Percentiles rank a stretch among this genome's conserved stretches.
Evolutionary conservation across 31 red algal species (phyloP).

Genomic region (Endocladia muricata): DNA sequence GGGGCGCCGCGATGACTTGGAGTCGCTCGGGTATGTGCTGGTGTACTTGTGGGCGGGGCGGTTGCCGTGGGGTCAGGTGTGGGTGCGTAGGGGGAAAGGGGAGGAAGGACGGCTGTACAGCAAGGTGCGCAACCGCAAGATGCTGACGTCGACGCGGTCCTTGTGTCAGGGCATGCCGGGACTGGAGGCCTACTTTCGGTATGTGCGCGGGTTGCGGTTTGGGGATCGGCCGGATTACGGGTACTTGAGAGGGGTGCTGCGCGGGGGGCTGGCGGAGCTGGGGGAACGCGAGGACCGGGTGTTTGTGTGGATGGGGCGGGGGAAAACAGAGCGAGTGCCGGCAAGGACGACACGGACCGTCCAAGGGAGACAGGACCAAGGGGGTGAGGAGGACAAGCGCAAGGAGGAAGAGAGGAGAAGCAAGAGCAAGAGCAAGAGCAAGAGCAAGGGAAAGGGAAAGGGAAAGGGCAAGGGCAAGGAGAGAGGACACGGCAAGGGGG

Average conservation of each 20-base stretch:
- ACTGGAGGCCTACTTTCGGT: conserved; percentile 42
- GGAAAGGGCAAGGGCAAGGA: no score
- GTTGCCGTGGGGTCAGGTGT: conserved; percentile 40
- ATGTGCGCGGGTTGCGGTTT: conserved; percentile 32
- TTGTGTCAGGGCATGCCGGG: conserved; percentile 39
- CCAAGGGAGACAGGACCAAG: no score
- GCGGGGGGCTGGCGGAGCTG: conserved; percentile 5
- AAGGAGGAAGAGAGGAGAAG: no score
- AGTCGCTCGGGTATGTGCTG: conserved; percentile 58
- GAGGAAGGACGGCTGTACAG: no score
- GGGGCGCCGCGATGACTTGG: conserved; percentile 37
- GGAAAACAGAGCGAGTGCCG: no score
- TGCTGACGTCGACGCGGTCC: conserved; percentile 11
- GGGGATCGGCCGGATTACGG: conserved; percentile 34
- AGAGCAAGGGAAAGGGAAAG: no score
- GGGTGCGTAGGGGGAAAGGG: conserved; percentile 14
- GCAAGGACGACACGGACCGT: no score
- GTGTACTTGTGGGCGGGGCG: conserved; percentile 33
- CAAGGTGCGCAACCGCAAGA: conserved; percentile 20
- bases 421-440: no score
- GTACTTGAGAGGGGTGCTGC: conserved; percentile 35
- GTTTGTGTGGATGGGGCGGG: conserved; percentile 61
- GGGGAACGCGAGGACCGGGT: conserved; percentile 24
- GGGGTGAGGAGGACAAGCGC: no score
- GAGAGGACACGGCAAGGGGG: no score